Evolutionary conservation across 805 yeast genomes (phyloP).

Genomic region (Saturnispora dispora): DNA sequence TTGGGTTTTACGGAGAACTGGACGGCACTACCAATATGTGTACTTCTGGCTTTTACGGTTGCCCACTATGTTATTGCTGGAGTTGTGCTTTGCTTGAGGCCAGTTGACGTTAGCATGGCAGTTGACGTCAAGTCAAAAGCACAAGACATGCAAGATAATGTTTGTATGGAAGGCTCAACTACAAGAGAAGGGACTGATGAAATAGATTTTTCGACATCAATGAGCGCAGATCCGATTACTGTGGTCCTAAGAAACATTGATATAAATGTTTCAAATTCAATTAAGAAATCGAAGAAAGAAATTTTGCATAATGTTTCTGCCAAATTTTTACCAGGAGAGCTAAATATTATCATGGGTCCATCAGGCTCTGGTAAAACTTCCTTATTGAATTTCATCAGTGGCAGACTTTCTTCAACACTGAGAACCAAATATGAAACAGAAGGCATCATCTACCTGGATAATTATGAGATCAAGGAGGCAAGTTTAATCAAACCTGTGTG

Average conservation of each 20-base stretch:
- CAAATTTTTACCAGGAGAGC: constrained; percentile 41
- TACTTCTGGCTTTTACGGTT: constrained; percentile 47
- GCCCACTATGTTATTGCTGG: constrained; percentile 45
- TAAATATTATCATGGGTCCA: constrained; percentile 74
- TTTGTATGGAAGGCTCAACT: constrained; percentile 1
- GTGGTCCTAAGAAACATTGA: constrained; percentile 17
- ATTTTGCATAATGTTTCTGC: constrained; percentile 42
- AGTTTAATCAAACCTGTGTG: constrained; percentile 36
- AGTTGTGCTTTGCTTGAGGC: constrained; percentile 37
- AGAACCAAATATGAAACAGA: constrained; percentile 22
- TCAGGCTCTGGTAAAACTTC: constrained; percentile 77
- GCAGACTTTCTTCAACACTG: constrained; percentile 37
- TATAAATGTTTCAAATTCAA: constrained; percentile 18
- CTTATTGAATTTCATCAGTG: constrained; percentile 52
- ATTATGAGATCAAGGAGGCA: constrained; percentile 20
- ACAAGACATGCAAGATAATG: constrained; percentile 13
- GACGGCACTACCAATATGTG: constrained; percentile 56
- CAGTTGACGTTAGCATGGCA: constrained; percentile 46
- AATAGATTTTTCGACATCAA: background rate
- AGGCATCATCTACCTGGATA: constrained; percentile 40
- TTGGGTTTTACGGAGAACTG: constrained; percentile 60
- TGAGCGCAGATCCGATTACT: constrained; percentile 6
- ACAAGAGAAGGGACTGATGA: background rate
- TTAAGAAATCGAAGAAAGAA: constrained; percentile 19
- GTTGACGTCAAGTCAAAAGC: constrained; percentile 18